A percentile compares a stretch with the other conserved stretches of the same genome.
Evolutionary conservation across 2,329 filamentous ascomycete species (phyloP).

Genomic region (Trichoderma pleuroti): DNA sequence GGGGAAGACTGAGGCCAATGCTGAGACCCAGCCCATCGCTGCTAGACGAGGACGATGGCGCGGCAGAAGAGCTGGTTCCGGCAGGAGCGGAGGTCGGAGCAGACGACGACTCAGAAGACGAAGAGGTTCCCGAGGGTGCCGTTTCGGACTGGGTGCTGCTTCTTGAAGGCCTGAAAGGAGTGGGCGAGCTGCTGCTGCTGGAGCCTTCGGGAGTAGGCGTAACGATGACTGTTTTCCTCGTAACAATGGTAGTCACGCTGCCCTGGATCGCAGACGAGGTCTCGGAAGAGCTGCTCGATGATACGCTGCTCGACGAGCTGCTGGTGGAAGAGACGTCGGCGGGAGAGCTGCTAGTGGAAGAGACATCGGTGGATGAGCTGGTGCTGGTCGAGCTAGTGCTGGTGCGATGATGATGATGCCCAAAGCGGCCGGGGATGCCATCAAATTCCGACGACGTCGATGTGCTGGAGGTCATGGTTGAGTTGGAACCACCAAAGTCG

Average conservation of each 20-base stretch:
- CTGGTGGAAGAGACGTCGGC: not conserved
- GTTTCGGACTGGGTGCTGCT: constrained; percentile 1
- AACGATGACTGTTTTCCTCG: constrained; percentile 5
- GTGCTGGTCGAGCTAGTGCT: not conserved
- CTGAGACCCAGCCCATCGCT: not conserved
- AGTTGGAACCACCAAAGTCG: constrained; percentile 40
- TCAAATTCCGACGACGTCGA: not conserved
- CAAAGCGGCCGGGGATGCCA: not conserved
- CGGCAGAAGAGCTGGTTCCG: not conserved
- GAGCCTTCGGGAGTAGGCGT: not conserved
- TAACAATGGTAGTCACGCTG: constrained; percentile 17
- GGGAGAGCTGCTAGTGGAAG: not conserved
- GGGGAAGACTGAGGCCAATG: not conserved
- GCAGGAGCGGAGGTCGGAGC: not conserved
- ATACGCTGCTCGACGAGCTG: not conserved
- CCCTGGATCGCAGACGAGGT: not conserved
- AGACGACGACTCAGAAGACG: not conserved
- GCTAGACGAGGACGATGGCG: not conserved
- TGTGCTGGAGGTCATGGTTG: constrained; percentile 29
- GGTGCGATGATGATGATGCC: not conserved
- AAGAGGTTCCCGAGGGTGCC: not conserved
- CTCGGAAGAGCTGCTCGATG: not conserved
- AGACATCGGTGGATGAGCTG: not conserved
- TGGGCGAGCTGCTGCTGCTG: constrained; percentile 9
- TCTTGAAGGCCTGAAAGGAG: constrained; percentile 18